These are phyloP conservation scores for Cubamyces lactineus DNA, from an alignment of 768 basidiomycete species.

Conservation along the genomic window DNA sequence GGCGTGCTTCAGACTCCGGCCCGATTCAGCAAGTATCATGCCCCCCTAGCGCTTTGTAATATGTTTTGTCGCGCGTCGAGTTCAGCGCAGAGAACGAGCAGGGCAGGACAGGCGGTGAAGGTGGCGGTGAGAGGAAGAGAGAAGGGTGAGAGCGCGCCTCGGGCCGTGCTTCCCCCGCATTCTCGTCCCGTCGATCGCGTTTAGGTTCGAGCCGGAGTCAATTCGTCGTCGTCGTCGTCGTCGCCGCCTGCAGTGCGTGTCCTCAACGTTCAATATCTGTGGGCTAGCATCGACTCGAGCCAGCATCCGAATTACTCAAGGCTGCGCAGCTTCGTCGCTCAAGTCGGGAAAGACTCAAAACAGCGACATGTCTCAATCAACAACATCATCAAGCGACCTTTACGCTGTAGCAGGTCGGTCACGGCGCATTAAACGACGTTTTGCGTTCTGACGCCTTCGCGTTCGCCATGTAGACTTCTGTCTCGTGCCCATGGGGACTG, in stretches of 20 bases:
- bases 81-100: too few species aligned
- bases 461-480: conserved; percentile 69
- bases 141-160: too few species aligned
- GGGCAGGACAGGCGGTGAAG: too few species aligned
- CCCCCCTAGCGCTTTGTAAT: background rate
- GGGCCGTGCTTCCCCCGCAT: too few species aligned
- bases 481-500: conserved; percentile 84
- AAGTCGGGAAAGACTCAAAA: background rate
- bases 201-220: too few species aligned
- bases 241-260: too few species aligned
- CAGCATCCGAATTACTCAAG: too few species aligned
- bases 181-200: too few species aligned
- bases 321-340: background rate
- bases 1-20: background rate
- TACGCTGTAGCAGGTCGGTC: conserved; percentile 27
- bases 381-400: conserved; percentile 18
- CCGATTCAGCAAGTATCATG: background rate
- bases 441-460: background rate
- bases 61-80: background rate
- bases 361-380: conserved; percentile 5
- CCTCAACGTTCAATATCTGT: too few species aligned
- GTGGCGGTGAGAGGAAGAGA: too few species aligned
- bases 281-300: too few species aligned
- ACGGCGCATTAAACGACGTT: background rate
- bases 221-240: too few species aligned